A percentile compares a stretch with the other conserved stretches of the same genome.
Evolutionary conservation across 805 yeast genomes (phyloP).

Genomic region (Pichia nakasei): DNA sequence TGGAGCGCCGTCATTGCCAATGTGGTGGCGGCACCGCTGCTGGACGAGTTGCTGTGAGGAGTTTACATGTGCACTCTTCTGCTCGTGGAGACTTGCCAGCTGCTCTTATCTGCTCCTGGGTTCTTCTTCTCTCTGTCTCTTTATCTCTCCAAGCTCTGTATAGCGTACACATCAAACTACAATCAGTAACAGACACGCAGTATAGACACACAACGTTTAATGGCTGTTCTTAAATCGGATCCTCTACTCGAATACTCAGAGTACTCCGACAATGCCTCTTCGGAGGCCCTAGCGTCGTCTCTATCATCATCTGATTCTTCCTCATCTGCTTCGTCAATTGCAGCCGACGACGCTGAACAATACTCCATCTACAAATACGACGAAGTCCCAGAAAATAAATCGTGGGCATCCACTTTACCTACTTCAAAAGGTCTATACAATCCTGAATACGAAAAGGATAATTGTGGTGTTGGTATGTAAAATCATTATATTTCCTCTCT

Average conservation of each 20-base stretch:
- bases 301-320: not conserved
- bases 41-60: too few species aligned
- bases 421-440: constrained; percentile 82
- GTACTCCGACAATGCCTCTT: not conserved
- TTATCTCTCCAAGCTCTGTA: too few species aligned
- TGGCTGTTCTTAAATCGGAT: constrained; percentile 23
- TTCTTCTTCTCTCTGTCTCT: too few species aligned
- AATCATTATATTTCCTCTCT: not conserved
- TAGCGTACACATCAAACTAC: too few species aligned
- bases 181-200: too few species aligned
- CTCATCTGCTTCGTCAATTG: not conserved
- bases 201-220: too few species aligned
- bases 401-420: constrained; percentile 92
- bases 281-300: too few species aligned
- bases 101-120: too few species aligned
- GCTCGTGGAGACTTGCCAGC: too few species aligned
- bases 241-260: constrained; percentile 21
- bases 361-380: constrained; percentile 53
- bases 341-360: constrained; percentile 10
- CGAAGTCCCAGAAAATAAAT: constrained; percentile 65
- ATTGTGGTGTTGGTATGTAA: constrained; percentile 79
- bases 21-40: too few species aligned
- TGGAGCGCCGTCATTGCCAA: not conserved
- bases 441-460: constrained; percentile 91
- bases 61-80: too few species aligned